Evolutionary conservation across 83 land plant genomes (phyloP), one percentile per base, ranked within the genome.

Genomic region (Thuja plicata): DNA sequence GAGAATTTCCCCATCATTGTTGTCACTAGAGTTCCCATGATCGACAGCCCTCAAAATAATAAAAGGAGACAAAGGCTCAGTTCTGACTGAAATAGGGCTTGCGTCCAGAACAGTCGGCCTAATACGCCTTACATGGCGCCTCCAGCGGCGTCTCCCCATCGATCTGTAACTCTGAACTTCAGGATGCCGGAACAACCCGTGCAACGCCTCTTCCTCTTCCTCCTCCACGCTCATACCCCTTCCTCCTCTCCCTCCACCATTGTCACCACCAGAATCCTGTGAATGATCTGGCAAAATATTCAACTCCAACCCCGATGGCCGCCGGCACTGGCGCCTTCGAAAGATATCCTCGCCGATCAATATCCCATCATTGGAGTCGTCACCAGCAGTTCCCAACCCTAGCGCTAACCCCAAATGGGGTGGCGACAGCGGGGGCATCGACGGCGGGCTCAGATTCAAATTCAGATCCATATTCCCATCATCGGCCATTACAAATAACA

Each of bases 401-500:
- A 87, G 50, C 2, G 35, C 74, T 27, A 71, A 87, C 17, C 48
- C 78, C 34, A 87, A 40, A 10, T 60, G 45, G 6, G 76, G 77
- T n/a, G 88, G 45, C 10, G 88, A 40, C 13, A 43, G 77, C 19
- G 78, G 76, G 17, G 77, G 27, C 46, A 70, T 48, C 27, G 84
- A 40, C 46, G 79, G 77, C 19, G 78, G 88, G 41, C 88, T 43
- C 46, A 87, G 78, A 38, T 87, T 87, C 88, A 70, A 87, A 66
- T 66, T 71, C 43, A 87, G 79, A 87, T 87, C 88, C 88, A 87
- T 87, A 30, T n/a, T 52, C 3, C 86, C 60, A 15, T 84, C 38
- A 15, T 84, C 57, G 3, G 57, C 57, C 57, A 54, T 54, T 54
- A 16, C 19, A 54, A 54, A 54, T 16, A 15, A 15, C 57, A 15